phyloP scores from a whole-genome alignment of 331 rosid species.

The Rosa hybrid region DNA sequence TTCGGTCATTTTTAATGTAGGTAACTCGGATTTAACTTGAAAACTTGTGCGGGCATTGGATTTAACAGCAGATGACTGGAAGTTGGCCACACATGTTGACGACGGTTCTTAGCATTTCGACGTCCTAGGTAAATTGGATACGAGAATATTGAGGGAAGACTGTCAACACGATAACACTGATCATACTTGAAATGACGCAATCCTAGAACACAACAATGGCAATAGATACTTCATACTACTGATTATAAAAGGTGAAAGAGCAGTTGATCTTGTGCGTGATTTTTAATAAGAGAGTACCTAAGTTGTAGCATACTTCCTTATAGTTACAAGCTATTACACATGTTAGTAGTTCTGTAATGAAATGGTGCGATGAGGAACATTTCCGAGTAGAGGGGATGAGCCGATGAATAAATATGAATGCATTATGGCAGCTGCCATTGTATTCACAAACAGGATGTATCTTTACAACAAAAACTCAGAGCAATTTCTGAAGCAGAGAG shows the following conservation, averaged over 20 bases:
- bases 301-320: background rate
- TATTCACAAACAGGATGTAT: conserved; percentile 47
- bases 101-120: no score
- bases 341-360: background rate
- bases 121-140: no score
- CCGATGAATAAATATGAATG: conserved; percentile 28
- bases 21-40: background rate
- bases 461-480: conserved; percentile 42
- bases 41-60: no score
- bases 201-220: background rate
- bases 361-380: background rate
- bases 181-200: background rate
- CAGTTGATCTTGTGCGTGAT: background rate
- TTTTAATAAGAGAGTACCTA: background rate
- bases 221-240: background rate
- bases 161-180: no score
- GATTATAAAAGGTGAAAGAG: background rate
- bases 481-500: conserved; percentile 71
- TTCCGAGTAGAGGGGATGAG: background rate
- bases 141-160: background rate
- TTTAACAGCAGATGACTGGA: no score
- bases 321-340: conserved; percentile 5
- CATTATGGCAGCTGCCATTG: conserved; percentile 46
- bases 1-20: no score
- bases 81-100: no score